A percentile compares a stretch with the other conserved stretches of the same genome.
Evolutionary conservation across 2,329 filamentous ascomycete genomes (phyloP).

Genomic region (Corynespora cassiicola): DNA sequence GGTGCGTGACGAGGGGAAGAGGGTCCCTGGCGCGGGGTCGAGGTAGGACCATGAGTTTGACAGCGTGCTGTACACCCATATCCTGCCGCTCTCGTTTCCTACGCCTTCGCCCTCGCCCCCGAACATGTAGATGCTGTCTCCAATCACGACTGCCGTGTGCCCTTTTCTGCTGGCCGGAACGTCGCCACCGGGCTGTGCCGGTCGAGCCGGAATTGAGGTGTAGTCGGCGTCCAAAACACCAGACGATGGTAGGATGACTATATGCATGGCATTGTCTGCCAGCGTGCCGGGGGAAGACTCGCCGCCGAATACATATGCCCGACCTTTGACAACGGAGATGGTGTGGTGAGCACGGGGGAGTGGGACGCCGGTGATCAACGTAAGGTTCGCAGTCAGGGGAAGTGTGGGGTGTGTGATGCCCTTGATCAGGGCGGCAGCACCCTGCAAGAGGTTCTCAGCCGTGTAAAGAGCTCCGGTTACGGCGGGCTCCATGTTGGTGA

Average conservation of each 20-base stretch:
- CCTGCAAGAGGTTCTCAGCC: constrained; percentile 42
- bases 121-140: constrained; percentile 53
- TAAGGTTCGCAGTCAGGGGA: constrained; percentile 59
- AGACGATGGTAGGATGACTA: constrained; percentile 57
- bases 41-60: constrained; percentile 50
- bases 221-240: constrained; percentile 53
- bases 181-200: constrained; percentile 31
- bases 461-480: constrained; percentile 46
- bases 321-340: constrained; percentile 59
- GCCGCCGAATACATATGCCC: constrained; percentile 65
- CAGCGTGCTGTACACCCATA: constrained; percentile 54
- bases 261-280: constrained; percentile 59
- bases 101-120: constrained; percentile 45
- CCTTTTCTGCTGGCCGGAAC: constrained; percentile 48
- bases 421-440: constrained; percentile 56
- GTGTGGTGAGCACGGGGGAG: constrained; percentile 60
- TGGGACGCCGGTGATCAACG: constrained; percentile 52
- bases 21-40: constrained; percentile 36
- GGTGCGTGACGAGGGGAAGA: constrained; percentile 36
- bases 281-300: constrained; percentile 47
- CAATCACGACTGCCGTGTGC: constrained; percentile 52
- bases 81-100: constrained; percentile 42
- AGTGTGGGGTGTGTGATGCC: constrained; percentile 56
- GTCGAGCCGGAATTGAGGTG: constrained; percentile 40
- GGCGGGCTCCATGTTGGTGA: constrained; percentile 42